These are phyloP conservation scores for Lepiota brunneoincarnata DNA, from an alignment of 768 basidiomycete genomes.

Conservation along the genomic window DNA sequence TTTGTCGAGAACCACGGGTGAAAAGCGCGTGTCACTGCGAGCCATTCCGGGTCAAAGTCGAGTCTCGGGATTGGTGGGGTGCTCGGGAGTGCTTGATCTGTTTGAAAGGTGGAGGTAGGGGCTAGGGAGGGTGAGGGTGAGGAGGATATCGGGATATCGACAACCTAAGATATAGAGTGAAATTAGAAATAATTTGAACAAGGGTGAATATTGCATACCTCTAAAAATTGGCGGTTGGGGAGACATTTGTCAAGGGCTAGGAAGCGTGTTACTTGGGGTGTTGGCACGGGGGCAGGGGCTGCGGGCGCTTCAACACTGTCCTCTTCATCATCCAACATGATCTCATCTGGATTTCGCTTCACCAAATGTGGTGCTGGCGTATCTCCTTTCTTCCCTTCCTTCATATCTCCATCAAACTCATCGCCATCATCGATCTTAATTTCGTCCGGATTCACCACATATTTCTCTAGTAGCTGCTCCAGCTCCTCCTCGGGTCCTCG, in stretches of 20 bases:
- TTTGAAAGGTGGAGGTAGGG: too few species aligned
- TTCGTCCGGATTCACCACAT: constrained; percentile 34
- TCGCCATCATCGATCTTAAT: constrained; percentile 39
- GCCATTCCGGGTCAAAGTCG: constrained; percentile 87
- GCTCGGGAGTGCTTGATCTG: too few species aligned
- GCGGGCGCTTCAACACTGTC: constrained; percentile 27
- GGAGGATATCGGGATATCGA: too few species aligned
- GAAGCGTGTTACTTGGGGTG: constrained; percentile 58
- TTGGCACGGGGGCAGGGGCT: constrained; percentile 27
- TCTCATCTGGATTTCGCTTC: constrained; percentile 47
- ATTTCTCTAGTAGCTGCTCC: too few species aligned
- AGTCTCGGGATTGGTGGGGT: constrained; percentile 29
- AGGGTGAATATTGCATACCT: constrained; percentile 44
- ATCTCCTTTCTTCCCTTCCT: not conserved
- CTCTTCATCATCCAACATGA: constrained; percentile 44
- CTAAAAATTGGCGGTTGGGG: constrained; percentile 69
- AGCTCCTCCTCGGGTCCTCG: too few species aligned
- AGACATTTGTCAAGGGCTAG: constrained; percentile 91
- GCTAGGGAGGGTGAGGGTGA: too few species aligned
- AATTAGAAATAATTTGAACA: not conserved
- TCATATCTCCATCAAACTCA: constrained; percentile 22
- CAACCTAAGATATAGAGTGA: too few species aligned
- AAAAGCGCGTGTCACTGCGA: constrained; percentile 88
- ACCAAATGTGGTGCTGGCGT: not conserved
- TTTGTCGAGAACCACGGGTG: constrained; percentile 69